Base-by-base conservation (phyloP, 2,329 filamentous ascomycete species). In the Fusarium camptoceras region DNA sequence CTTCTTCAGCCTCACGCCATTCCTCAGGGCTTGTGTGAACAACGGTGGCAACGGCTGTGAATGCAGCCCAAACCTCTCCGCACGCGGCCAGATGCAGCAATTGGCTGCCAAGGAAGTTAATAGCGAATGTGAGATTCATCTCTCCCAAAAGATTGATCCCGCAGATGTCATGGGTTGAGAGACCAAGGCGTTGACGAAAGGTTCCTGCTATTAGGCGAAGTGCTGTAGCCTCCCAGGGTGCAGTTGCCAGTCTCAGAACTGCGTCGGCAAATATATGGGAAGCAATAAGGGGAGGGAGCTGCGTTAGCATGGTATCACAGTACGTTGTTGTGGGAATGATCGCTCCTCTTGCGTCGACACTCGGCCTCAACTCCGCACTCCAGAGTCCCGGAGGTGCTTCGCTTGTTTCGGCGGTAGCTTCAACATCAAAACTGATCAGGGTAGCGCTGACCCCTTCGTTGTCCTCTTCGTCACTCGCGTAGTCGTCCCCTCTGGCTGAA, bases 361-460 rank as follows among this genome's bases (percentile, higher is more conserved):
- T 88, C 5, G 87, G 86, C 1, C 87, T 83, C 20, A 89, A 76
- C 72, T 89, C 87, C 15, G 87, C 87, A 6, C 85, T 87, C 87
- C 87, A 89, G 3, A 86, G 75, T 16, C 85, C 87, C 3, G 84
- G 79, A 2, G 84, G 84, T 5, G 82, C 81, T 49, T 87, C 85
- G 5, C 81, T 82, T 1, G 85, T 56, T 48, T 88, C 87, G 6
- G 83, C 87, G 6, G 83, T 85, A 1, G 87, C 84, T 66, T 89
- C 87, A 28, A 89, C 86, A 59, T 89, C 87, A 59, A 89, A 89
- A 68, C 86, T 88, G 54, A 89, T 88, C 8, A 89, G 78, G 0
- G 87, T 88, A 3, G 86, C 84, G 57, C 83, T 87, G 25, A 88
- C 79, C 49, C 84, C 81, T 49, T 87, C 87, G 16, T 84, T 80